Evolutionary conservation across 345 rosid species (phyloP), one percentile per base, ranked within the genome.

Genomic region (Ricinus communis): DNA sequence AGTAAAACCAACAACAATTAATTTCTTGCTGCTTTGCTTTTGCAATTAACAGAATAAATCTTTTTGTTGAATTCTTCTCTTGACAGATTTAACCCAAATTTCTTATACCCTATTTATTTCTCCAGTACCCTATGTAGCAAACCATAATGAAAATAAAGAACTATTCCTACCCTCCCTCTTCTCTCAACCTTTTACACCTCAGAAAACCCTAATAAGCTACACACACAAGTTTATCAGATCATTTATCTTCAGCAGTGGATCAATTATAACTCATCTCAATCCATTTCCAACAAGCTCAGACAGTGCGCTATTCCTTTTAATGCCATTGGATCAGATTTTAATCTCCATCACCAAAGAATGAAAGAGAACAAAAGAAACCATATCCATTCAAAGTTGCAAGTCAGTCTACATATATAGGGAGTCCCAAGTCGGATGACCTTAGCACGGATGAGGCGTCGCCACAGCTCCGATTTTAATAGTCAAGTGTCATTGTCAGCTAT

Each of bases 21-120:
- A 36, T 61, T 61, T 61, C 46, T 62, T 62, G 30, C 66, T 62
- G 30, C 45, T 22, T 62, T 41, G 22, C 19, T 41, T 62, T 62
- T 1, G 40, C 31, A 21, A 62, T 40, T 41, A 19, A 41, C 19
- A 40, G 40, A 62, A 41, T 2, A 41, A 41, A 40, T 40, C 31
- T 21, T 38, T n/a, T 24, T 46, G 27, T n/a, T 61, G 49, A 38
- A 8, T 18, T 36, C 31, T 62, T 12, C 31, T 41, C 49, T 41
- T 22, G 14, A 38, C 27, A 22, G 11, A 21, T 33, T 33, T 10
- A 62, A 10, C 11, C 51, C 30, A 41, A 38, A 62, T 62, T 41
- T 41, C 33, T 41, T 62, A 43, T 24, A 43, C 21, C 52, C 65
- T 61, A 60, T 62, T 41, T 61, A 60, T 62, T 41, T 27, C 21